These are phyloP conservation scores for Aurantiochytrium sp. DNA, from an alignment of 108 stramenopile genomes.

Conservation along the genomic window DNA sequence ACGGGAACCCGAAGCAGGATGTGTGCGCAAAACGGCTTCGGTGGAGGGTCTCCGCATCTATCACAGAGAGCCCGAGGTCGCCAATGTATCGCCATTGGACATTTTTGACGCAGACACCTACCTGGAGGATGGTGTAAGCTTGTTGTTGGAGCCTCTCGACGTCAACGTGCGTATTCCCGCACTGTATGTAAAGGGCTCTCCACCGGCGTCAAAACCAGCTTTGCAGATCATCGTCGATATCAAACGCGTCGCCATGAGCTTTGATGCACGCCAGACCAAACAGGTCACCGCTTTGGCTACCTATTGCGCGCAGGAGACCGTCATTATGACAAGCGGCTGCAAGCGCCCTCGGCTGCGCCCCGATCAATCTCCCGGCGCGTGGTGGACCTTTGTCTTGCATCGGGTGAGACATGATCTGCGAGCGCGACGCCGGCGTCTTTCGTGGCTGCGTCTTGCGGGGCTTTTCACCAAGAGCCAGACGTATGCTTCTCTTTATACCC, in stretches of 20 bases:
- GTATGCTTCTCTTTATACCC: neutral
- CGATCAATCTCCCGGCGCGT: neutral
- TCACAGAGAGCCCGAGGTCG: neutral
- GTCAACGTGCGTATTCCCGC: neutral
- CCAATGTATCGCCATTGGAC: neutral
- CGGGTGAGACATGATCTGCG: neutral
- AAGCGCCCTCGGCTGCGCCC: neutral
- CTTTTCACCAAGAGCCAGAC: neutral
- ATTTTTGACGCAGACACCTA: neutral
- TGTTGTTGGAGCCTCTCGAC: neutral
- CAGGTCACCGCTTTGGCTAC: neutral
- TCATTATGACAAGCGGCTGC: neutral
- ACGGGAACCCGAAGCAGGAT: neutral
- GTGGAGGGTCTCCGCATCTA: neutral
- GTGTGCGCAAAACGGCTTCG: neutral
- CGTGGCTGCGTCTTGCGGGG: neutral
- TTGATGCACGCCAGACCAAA: neutral
- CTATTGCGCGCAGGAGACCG: neutral
- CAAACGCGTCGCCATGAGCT: neutral
- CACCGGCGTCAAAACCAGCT: neutral
- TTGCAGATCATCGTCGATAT: neutral
- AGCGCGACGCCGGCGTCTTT: neutral
- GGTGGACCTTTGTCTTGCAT: neutral
- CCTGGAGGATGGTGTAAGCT: neutral
- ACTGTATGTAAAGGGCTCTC: neutral